Evolutionary conservation across 768 basidiomycete species (phyloP), one percentile per base, ranked within the genome.

Genomic region (Kwoniella shandongensis): DNA sequence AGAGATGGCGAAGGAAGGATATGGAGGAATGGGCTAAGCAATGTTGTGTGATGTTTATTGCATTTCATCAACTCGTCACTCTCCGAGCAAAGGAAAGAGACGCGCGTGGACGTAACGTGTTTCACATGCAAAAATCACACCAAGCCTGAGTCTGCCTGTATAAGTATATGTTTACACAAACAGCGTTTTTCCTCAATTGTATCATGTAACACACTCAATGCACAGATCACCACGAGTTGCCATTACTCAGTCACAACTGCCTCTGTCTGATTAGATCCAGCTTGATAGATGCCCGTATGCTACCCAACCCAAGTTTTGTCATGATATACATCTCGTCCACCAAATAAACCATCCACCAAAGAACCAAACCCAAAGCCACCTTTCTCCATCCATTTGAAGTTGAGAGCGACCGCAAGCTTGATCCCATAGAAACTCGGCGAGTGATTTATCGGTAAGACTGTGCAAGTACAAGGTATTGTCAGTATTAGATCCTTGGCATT

Each of bases 381-480:
- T 32, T 46, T 35, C 25, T 26, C 52, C 52, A 38, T 40, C 38
- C 50, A 51, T 32, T 6, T 32, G 13, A 32, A 13, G 13, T 6
- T 6, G 7, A 13, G 13, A 13, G 32, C 32, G 32, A 32, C 32
- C 32, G 13, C 32, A 32, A 13, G 32, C 32, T 13, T 27, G n/a
- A 42, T 35, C 22, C 46, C n/a, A n/a, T n/a, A n/a, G 8, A 55
- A 6, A 36, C 25, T 45, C 44, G 46, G 48, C 44, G 61, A 63
- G 53, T 32, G 40, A 51, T 65, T 65, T 67, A 67, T 60, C 65
- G 63, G 66, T 70, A 66, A 62, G 69, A 70, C 63, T 70, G 53
- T 30, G 32, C 17, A 47, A 39, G 10, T 6, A 8, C 48, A 22
- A 56, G 41, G 38, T 17, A 22, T 15, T 5, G 30, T 51, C 40